phyloP scores from a whole-genome alignment of 768 basidiomycete genomes.

The Boletus speciosus region DNA sequence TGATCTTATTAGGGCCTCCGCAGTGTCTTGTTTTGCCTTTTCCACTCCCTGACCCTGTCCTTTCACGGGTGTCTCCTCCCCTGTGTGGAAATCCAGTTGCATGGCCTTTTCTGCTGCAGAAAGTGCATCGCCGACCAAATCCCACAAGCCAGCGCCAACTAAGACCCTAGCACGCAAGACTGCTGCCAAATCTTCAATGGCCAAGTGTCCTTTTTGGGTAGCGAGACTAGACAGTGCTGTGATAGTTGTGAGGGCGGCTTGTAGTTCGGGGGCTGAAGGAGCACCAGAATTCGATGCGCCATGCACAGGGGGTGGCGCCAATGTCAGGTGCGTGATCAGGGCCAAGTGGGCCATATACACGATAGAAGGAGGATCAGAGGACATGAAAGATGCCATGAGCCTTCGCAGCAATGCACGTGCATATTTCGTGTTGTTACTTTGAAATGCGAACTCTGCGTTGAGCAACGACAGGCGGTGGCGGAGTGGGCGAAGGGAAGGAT shows the following conservation, averaged over 20 bases:
- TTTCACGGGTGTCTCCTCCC: constrained; percentile 1
- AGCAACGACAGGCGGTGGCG: constrained; percentile 58
- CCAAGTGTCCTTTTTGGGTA: constrained; percentile 33
- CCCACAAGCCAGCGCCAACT: constrained; percentile 53
- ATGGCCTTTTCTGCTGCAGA: constrained; percentile 48
- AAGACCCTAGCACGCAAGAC: constrained; percentile 58
- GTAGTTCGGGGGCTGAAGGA: constrained; percentile 19
- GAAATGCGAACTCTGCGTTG: constrained; percentile 53
- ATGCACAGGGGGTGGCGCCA: constrained; percentile 7
- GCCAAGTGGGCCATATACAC: constrained; percentile 56
- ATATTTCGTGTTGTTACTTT: constrained; percentile 49
- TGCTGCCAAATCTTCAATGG: constrained; percentile 47
- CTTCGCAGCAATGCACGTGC: constrained; percentile 58
- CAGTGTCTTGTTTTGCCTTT: constrained; percentile 10
- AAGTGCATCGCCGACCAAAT: constrained; percentile 47
- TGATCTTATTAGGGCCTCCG: constrained; percentile 24
- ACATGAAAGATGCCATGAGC: constrained; percentile 43
- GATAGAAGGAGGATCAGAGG: constrained; percentile 49
- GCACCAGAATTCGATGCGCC: neutral
- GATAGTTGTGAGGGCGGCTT: constrained; percentile 33
- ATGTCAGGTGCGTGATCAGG: constrained; percentile 45
- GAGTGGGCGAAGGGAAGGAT: constrained; percentile 61
- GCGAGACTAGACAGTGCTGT: constrained; percentile 34
- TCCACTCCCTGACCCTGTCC: neutral
- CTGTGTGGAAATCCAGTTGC: constrained; percentile 33